A percentile compares a stretch with the other conserved stretches of the same genome.
These are phyloP conservation scores for Candida cerambycidarum DNA, from an alignment of 805 yeast species.

Conservation along the genomic window DNA sequence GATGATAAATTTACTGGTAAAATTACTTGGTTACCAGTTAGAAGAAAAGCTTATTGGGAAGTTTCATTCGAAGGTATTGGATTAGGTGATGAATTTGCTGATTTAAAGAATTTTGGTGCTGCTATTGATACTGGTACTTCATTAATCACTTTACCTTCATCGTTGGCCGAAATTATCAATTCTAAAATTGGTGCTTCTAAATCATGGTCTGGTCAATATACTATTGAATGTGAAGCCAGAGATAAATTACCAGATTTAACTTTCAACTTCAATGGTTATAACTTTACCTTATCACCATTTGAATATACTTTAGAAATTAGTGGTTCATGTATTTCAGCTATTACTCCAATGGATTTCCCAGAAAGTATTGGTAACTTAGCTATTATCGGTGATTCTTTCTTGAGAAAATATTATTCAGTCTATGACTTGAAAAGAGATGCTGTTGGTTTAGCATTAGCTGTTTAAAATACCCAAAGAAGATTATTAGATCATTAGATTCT, in stretches of 20 bases:
- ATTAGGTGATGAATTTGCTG: conserved; percentile 89
- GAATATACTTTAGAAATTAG: conserved; percentile 94
- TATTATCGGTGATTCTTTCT: conserved; percentile 95
- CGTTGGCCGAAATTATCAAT: conserved; percentile 92
- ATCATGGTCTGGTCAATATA: conserved; percentile 97
- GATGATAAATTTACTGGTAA: conserved; percentile 74
- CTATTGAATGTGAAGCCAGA: conserved; percentile 85
- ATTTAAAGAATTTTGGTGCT: conserved; percentile 82
- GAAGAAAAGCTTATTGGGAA: conserved; percentile 99
- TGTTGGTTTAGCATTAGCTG: conserved; percentile 87
- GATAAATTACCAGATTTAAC: conserved; percentile 88
- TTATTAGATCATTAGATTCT: conserved; percentile 3
- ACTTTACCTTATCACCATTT: conserved; percentile 84
- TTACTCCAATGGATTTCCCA: conserved; percentile 97
- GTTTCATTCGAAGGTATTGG: conserved; percentile 89
- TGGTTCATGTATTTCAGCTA: conserved; percentile 94
- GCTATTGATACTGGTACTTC: conserved; percentile 99
- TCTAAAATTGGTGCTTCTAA: conserved; percentile 96
- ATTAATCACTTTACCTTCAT: conserved; percentile 89
- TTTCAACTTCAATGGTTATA: conserved; percentile 83
- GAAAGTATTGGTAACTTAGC: conserved; percentile 96
- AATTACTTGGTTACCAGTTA: conserved; percentile 92
- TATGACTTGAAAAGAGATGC: conserved; percentile 90
- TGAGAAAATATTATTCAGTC: conserved; percentile 91
- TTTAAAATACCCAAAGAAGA: conserved; percentile 2